Evolutionary conservation across 345 rosid genomes (phyloP).

Genomic region (Sonneratia caseolaris): DNA sequence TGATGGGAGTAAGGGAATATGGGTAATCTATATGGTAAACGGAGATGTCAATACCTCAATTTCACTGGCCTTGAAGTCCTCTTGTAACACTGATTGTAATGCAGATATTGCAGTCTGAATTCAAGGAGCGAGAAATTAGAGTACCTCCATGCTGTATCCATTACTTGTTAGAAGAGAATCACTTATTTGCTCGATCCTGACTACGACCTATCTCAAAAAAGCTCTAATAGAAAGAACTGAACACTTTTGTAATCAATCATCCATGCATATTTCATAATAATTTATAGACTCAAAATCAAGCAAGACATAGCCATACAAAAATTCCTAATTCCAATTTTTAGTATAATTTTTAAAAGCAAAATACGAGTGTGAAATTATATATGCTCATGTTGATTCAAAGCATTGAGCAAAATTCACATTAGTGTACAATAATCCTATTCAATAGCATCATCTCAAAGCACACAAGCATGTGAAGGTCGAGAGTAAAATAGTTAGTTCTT

Average conservation of each 20-base stretch:
- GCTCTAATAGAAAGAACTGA: neutral
- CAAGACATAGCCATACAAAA: no score
- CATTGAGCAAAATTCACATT: no score
- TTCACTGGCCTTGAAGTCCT: slow-evolving; percentile 63
- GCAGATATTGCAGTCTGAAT: slow-evolving; percentile 54
- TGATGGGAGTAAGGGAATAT: neutral
- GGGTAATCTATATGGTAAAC: neutral
- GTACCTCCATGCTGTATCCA: neutral
- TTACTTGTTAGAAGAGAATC: no score
- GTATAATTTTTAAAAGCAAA: no score
- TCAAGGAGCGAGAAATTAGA: neutral
- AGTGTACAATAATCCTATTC: no score
- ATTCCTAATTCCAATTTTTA: no score
- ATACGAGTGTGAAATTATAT: no score
- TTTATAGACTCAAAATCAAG: no score
- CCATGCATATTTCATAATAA: neutral
- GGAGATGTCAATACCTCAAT: slow-evolving; percentile 36
- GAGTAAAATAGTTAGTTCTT: neutral
- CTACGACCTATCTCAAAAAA: neutral
- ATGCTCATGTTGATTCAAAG: no score
- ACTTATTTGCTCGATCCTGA: neutral
- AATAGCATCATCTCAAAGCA: no score
- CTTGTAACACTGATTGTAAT: slow-evolving; percentile 56
- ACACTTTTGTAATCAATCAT: neutral
- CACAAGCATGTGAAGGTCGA: neutral